A percentile compares a stretch with the other conserved stretches of the same genome.
Evolutionary conservation across 805 yeast species (phyloP).

Genomic region (Lipomyces yamanashiensis): DNA sequence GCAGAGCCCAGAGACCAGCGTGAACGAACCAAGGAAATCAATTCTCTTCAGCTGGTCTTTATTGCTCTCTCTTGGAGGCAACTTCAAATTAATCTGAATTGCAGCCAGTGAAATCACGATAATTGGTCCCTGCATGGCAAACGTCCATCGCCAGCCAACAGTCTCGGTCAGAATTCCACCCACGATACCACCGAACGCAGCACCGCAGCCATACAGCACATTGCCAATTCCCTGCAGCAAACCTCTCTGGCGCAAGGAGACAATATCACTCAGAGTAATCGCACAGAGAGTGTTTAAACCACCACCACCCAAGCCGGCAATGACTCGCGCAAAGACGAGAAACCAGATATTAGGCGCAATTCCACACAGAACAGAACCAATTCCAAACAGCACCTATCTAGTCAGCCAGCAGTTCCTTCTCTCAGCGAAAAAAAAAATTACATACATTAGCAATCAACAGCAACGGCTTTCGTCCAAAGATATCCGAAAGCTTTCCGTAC

Average conservation of each 20-base stretch:
- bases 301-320: conserved; percentile 92
- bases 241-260: conserved; percentile 76
- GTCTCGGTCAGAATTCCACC: conserved; percentile 58
- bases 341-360: conserved; percentile 45
- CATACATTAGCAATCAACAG: conserved; percentile 49
- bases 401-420: not conserved
- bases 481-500: conserved; percentile 72
- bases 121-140: conserved; percentile 49
- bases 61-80: conserved; percentile 45
- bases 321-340: conserved; percentile 53
- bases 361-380: conserved; percentile 62
- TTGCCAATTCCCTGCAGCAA: conserved; percentile 83
- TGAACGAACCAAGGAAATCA: conserved; percentile 65
- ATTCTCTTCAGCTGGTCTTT: conserved; percentile 59
- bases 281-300: conserved; percentile 79
- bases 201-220: conserved; percentile 76
- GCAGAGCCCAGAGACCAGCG: conserved; percentile 62
- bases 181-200: conserved; percentile 68
- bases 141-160: conserved; percentile 67
- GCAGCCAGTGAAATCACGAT: conserved; percentile 48
- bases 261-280: conserved; percentile 74
- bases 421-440: conserved; percentile 37
- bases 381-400: conserved; percentile 49
- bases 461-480: conserved; percentile 51
- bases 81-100: conserved; percentile 37